These are phyloP conservation scores for Naganishia vaughanmartiniae DNA, from an alignment of 768 basidiomycete species.

Conservation along the genomic window DNA sequence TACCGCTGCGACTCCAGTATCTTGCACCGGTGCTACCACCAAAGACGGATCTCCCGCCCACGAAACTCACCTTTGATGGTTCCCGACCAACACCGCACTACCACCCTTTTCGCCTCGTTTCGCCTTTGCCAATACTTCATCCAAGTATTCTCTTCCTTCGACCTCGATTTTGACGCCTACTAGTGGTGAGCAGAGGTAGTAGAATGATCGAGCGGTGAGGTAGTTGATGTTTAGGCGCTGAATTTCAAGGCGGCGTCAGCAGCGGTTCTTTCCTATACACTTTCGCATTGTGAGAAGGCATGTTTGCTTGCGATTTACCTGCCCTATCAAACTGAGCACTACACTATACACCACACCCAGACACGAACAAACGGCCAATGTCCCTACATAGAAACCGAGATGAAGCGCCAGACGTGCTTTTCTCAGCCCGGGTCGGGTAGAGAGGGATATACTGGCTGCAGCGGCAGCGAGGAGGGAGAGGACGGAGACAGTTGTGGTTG, in stretches of 20 bases:
- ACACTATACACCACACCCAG: conserved; percentile 70
- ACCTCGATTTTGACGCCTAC: conserved; percentile 70
- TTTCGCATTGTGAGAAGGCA: neutral
- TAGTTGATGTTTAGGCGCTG: conserved; percentile 74
- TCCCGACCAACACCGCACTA: conserved; percentile 69
- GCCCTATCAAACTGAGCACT: conserved; percentile 60
- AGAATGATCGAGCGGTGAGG: conserved; percentile 79
- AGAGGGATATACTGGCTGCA: neutral
- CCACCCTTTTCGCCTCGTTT: conserved; percentile 33
- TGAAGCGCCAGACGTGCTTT: conserved; percentile 60
- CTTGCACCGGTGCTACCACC: too few species aligned
- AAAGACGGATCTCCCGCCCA: neutral
- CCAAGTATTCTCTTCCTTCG: conserved; percentile 80
- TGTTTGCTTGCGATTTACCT: conserved; percentile 41
- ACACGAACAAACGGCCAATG: conserved; percentile 67
- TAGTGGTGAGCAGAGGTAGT: conserved; percentile 62
- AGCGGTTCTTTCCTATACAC: too few species aligned
- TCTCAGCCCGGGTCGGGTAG: conserved; percentile 34
- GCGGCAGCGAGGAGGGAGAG: conserved; percentile 37
- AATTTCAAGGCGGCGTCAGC: too few species aligned
- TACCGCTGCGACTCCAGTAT: too few species aligned
- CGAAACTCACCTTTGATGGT: conserved; percentile 70
- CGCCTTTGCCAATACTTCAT: conserved; percentile 48
- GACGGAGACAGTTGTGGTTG: conserved; percentile 45
- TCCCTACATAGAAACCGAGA: conserved; percentile 67